phyloP scores from a whole-genome alignment of 305 asterid species.

The Lippia alba region DNA sequence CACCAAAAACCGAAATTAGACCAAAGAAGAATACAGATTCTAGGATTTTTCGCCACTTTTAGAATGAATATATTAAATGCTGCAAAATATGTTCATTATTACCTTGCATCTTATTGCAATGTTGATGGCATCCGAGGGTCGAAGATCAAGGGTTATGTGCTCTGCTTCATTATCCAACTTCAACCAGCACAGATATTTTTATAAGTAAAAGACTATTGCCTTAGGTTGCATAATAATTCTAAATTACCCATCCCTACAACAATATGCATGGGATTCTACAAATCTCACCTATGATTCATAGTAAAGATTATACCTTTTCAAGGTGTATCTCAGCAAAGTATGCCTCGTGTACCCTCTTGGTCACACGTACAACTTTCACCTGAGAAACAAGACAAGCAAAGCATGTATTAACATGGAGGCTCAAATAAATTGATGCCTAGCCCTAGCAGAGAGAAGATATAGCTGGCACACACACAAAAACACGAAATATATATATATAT shows the following conservation, averaged over 20 bases:
- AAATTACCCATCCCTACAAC: conserved; percentile 10
- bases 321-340: conserved; percentile 86
- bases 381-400: conserved; percentile 36
- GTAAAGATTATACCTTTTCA: conserved; percentile 56
- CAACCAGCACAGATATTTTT: conserved; percentile 32
- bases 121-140: conserved; percentile 96
- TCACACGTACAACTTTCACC: conserved; percentile 91
- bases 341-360: conserved; percentile 94
- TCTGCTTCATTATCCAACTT: conserved; percentile 75
- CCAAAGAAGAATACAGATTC: background rate
- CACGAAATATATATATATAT: background rate
- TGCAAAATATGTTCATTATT: background rate
- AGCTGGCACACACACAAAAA: too few relatives aligned
- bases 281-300: conserved; percentile 4
- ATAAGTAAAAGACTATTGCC: conserved; percentile 14
- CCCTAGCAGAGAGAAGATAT: too few relatives aligned
- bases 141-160: conserved; percentile 74
- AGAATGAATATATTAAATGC: background rate
- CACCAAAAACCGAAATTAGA: too few relatives aligned
- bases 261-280: background rate
- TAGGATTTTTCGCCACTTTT: background rate
- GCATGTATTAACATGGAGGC: conserved; percentile 9
- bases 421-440: background rate
- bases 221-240: background rate
- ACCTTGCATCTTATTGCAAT: conserved; percentile 96